phyloP scores from a whole-genome alignment of 768 basidiomycete genomes.

The Leccinum incarnatum region DNA sequence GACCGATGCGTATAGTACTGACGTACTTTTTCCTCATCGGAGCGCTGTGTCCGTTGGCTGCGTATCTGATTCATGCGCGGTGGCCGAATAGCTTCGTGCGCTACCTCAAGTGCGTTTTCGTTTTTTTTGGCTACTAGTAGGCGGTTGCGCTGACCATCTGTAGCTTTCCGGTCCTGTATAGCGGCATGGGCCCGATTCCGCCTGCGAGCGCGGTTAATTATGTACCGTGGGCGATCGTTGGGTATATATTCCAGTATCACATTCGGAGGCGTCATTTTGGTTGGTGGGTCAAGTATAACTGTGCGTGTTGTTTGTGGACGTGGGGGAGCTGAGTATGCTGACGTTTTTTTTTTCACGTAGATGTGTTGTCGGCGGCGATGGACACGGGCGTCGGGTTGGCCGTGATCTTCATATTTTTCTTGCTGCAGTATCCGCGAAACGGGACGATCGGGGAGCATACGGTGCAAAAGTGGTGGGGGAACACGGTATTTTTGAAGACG shows the following conservation, averaged over 20 bases:
- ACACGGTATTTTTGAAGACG: conserved; percentile 37
- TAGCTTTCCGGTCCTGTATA: not conserved
- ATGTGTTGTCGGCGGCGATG: conserved; percentile 69
- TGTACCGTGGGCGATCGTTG: conserved; percentile 63
- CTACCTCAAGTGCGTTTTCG: conserved; percentile 56
- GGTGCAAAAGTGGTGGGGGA: conserved; percentile 72
- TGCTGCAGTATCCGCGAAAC: conserved; percentile 61
- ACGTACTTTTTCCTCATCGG: conserved; percentile 80
- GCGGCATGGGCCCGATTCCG: conserved; percentile 41
- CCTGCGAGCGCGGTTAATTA: conserved; percentile 67
- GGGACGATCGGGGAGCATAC: conserved; percentile 54
- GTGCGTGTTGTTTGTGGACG: conserved; percentile 15
- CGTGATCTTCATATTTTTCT: conserved; percentile 56
- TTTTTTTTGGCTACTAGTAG: not conserved
- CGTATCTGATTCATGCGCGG: conserved; percentile 51
- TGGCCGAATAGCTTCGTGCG: conserved; percentile 63
- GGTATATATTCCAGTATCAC: conserved; percentile 63
- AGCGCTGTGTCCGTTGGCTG: conserved; percentile 54
- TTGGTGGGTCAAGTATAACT: conserved; percentile 63
- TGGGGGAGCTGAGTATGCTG: conserved; percentile 14
- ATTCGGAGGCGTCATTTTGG: conserved; percentile 59
- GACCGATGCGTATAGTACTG: conserved; percentile 27
- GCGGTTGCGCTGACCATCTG: not conserved
- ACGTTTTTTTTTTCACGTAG: conserved; percentile 17
- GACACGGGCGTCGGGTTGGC: conserved; percentile 67